These are phyloP conservation scores for Draba incana DNA, from an alignment of 345 rosid species.

Conservation along the genomic window DNA sequence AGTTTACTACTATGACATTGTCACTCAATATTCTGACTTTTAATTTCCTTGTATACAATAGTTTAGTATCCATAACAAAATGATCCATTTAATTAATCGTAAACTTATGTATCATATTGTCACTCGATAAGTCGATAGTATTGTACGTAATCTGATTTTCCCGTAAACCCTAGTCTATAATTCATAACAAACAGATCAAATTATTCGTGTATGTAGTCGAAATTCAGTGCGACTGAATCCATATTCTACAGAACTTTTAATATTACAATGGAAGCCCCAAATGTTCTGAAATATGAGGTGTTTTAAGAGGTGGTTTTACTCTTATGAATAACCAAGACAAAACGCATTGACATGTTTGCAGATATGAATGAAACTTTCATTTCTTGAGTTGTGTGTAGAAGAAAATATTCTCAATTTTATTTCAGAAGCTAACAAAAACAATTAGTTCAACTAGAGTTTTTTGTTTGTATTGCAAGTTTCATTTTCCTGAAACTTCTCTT, in stretches of 20 bases:
- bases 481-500: too few relatives aligned
- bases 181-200: neutral
- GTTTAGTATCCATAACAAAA: neutral
- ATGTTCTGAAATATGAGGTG: too few relatives aligned
- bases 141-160: neutral
- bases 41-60: neutral
- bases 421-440: too few relatives aligned
- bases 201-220: neutral
- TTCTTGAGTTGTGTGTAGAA: neutral
- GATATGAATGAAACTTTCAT: neutral
- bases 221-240: too few relatives aligned
- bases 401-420: too few relatives aligned
- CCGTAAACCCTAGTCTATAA: neutral
- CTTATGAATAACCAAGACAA: neutral
- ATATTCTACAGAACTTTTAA: too few relatives aligned
- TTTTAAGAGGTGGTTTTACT: too few relatives aligned
- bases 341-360: neutral
- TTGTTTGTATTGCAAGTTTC: too few relatives aligned
- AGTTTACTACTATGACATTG: slow-evolving; percentile 12
- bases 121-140: neutral
- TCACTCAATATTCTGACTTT: neutral
- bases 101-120: neutral
- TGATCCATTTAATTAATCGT: neutral
- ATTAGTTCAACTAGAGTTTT: too few relatives aligned
- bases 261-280: too few relatives aligned